Base-by-base conservation (phyloP, 495 filamentous ascomycete species). In the Cercophora newfieldiana region DNA sequence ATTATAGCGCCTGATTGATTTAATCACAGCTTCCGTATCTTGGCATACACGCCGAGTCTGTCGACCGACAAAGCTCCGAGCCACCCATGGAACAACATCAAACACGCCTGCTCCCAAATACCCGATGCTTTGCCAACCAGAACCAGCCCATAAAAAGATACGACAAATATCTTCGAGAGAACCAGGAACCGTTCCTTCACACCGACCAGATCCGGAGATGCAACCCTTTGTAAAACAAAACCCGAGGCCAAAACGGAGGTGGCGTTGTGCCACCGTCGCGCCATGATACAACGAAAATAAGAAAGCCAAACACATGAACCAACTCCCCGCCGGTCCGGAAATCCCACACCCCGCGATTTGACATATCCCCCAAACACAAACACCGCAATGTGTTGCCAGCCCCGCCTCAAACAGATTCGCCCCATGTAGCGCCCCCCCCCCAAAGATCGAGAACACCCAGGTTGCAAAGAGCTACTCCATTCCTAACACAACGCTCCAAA, bases 181-280 rank as follows among this genome's bases (percentile, higher is more conserved):
- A 67, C 65, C 59, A 67, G 50, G 66, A 59, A 59, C 60, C 60
- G 37, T 59, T 53, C 60, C 61, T 44, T 54, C 54, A 56, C 66
- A 63, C 48, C 60, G 56, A 63, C 72, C 67, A 66, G 66, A 69
- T 71, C 71, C 71, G 71, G 37, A 72, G 72, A 74, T 74, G 72
- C 72, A 72, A 61, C 66, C 72, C 61, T 67, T 22, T 53, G 66
- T 29, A 67, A 67, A 48, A 66, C 62, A 66, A 70, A 47, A 69
- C 28, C 63, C 66, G 44, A 63, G 48, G 26, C 51, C 49, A 68
- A 66, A 65, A 66, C 30, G 64, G 69, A 69, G 62, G 68, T 66
- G 66, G 64, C 64, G 28, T 49, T 26, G 66, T 24, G 65, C 63
- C 58, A 33, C 68, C 63, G 65, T 62, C 66, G n/a, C 66, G 24